Conservation (phyloP, 768 basidiomycete species). For the Lactifluus echinatus region DNA sequence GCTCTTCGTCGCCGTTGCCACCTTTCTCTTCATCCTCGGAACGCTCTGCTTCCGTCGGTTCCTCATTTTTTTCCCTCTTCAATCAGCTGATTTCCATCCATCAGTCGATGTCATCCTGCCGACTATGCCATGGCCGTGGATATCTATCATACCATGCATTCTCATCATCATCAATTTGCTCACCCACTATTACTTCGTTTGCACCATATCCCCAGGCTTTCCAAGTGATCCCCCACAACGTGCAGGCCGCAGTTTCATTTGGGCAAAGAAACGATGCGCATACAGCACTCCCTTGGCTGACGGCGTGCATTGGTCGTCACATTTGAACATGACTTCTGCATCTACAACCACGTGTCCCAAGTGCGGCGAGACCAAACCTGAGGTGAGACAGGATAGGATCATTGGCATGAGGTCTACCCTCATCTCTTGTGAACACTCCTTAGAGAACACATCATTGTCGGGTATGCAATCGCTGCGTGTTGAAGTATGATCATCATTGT, state of each 20-base stretch:
- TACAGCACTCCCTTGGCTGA: constrained; percentile 27
- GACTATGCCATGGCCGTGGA: constrained; percentile 45
- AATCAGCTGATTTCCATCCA: not conserved
- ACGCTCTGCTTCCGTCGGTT: constrained; percentile 77
- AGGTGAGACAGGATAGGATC: constrained; percentile 7
- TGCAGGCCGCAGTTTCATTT: constrained; percentile 38
- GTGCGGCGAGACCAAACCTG: constrained; percentile 16
- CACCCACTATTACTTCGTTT: constrained; percentile 79
- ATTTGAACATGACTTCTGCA: constrained; percentile 45
- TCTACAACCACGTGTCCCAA: constrained; percentile 10
- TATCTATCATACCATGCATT: constrained; percentile 61
- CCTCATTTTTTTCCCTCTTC: not conserved
- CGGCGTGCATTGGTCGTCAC: constrained; percentile 45
- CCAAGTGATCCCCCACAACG: constrained; percentile 47
- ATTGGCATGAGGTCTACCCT: not conserved
- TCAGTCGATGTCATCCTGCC: constrained; percentile 77
- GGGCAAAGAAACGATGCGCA: constrained; percentile 41
- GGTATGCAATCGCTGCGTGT: constrained; percentile 81
- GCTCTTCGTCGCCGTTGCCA: constrained; percentile 77
- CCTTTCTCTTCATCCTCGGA: constrained; percentile 59
- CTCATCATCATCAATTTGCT: constrained; percentile 71
- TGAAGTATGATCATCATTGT: constrained; percentile 90
- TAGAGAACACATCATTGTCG: constrained; percentile 91
- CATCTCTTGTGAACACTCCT: not conserved
- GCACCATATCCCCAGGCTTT: constrained; percentile 74